Percentiles rank a stretch among this genome's conserved stretches.
phyloP scores from a whole-genome alignment of 2,329 filamentous ascomycete genomes.

The Aspergillus eucalypticola region DNA sequence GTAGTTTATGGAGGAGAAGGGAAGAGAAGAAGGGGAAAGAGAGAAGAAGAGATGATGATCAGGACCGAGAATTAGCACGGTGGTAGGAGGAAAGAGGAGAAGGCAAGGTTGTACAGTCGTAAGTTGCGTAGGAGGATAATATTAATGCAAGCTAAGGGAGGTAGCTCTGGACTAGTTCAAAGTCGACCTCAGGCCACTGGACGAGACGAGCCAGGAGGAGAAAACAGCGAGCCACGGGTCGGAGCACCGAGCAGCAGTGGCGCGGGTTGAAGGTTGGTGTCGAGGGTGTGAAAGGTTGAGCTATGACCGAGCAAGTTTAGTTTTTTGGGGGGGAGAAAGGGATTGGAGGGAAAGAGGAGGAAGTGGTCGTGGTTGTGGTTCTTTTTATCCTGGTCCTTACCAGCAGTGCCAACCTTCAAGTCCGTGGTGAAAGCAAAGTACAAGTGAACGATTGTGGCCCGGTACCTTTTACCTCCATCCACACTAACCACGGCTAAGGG shows the following conservation, averaged over 20 bases:
- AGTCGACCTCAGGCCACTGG: slow-evolving; percentile 24
- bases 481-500: slow-evolving; percentile 9
- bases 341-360: background rate
- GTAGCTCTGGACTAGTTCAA: slow-evolving; percentile 8
- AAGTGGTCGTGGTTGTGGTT: slow-evolving; percentile 9
- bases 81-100: slow-evolving; percentile 9
- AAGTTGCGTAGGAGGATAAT: slow-evolving; percentile 13
- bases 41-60: slow-evolving; percentile 18
- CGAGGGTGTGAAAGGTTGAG: background rate
- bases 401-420: background rate
- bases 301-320: slow-evolving; percentile 16
- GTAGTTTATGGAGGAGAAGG: background rate
- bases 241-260: slow-evolving; percentile 26
- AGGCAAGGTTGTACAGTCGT: slow-evolving; percentile 18
- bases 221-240: slow-evolving; percentile 23
- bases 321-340: background rate
- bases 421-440: background rate
- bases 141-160: slow-evolving; percentile 21
- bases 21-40: slow-evolving; percentile 17
- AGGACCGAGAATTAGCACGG: background rate
- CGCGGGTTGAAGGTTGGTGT: slow-evolving; percentile 16
- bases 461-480: slow-evolving; percentile 6
- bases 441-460: background rate
- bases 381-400: background rate
- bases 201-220: slow-evolving; percentile 15